Evolutionary conservation across 345 rosid species (phyloP).

Genomic region (Leavenworthia alabamica): DNA sequence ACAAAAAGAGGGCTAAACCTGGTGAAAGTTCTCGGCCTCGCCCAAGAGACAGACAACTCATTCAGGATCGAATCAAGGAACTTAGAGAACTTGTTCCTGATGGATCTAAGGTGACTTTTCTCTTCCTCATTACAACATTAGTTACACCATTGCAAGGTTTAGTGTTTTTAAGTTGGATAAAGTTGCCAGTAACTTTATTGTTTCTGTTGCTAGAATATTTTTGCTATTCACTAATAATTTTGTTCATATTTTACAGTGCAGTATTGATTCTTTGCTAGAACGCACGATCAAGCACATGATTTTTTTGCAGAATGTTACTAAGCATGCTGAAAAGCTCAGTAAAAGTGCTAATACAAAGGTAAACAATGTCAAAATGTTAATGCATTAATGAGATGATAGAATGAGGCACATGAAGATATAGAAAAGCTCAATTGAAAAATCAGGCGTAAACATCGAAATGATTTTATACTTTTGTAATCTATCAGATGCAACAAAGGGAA

Average conservation of each 20-base stretch:
- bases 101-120: slow-evolving; percentile 79
- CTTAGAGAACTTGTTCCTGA: slow-evolving; percentile 91
- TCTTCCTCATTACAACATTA: slow-evolving; percentile 7
- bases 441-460: neutral
- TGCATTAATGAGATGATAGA: neutral
- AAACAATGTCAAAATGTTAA: neutral
- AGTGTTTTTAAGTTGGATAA: neutral
- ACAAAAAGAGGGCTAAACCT: slow-evolving; percentile 70
- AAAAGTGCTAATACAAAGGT: slow-evolving; percentile 70
- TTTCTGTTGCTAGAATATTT: slow-evolving; percentile 3
- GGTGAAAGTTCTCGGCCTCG: slow-evolving; percentile 89
- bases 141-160: neutral
- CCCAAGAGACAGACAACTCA: slow-evolving; percentile 95
- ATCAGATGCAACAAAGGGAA: slow-evolving; percentile 62
- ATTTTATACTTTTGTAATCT: slow-evolving; percentile 17
- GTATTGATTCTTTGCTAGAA: slow-evolving; percentile 94
- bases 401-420: neutral
- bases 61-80: slow-evolving; percentile 96
- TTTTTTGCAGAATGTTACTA: slow-evolving; percentile 70
- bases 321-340: slow-evolving; percentile 83
- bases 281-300: slow-evolving; percentile 92
- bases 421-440: neutral
- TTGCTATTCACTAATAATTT: slow-evolving; percentile 26
- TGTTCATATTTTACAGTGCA: slow-evolving; percentile 56
- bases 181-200: neutral